Percentiles rank a stretch among this genome's conserved stretches.
Conservation (phyloP, 2,329 filamentous ascomycete species). For the Xylaria sp. region DNA sequence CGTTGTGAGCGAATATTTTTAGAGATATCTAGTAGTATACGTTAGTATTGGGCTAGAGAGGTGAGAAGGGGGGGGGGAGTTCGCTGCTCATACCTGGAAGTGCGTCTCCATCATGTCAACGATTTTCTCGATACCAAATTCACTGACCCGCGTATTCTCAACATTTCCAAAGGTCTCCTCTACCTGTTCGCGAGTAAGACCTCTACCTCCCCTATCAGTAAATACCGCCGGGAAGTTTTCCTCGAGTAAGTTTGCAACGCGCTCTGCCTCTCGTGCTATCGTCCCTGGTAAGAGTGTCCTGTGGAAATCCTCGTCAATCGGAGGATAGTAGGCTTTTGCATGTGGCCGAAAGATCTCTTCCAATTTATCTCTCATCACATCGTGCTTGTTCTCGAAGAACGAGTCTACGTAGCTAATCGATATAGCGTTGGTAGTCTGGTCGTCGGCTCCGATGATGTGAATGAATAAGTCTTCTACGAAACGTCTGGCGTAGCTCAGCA, state of each 20-base stretch:
- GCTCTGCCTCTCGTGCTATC: conserved; percentile 12
- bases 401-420: neutral
- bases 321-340: conserved; percentile 13
- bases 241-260: conserved; percentile 22
- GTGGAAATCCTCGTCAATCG: conserved; percentile 28
- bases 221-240: conserved; percentile 24
- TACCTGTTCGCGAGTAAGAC: conserved; percentile 10
- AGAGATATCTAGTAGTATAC: conserved; percentile 52
- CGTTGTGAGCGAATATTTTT: conserved; percentile 58
- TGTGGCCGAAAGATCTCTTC: conserved; percentile 28
- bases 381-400: neutral
- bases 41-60: neutral
- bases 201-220: conserved; percentile 8
- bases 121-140: conserved; percentile 28
- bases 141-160: neutral
- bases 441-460: conserved; percentile 22
- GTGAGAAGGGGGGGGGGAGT: neutral
- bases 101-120: conserved; percentile 32
- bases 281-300: conserved; percentile 1
- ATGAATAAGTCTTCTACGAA: conserved; percentile 31
- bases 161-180: neutral
- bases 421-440: conserved; percentile 11
- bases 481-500: conserved; percentile 21
- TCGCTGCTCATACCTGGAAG: conserved; percentile 18
- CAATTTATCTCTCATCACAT: conserved; percentile 16